Conservation (phyloP, 208 protist species). For the Angomonas desouzai region DNA sequence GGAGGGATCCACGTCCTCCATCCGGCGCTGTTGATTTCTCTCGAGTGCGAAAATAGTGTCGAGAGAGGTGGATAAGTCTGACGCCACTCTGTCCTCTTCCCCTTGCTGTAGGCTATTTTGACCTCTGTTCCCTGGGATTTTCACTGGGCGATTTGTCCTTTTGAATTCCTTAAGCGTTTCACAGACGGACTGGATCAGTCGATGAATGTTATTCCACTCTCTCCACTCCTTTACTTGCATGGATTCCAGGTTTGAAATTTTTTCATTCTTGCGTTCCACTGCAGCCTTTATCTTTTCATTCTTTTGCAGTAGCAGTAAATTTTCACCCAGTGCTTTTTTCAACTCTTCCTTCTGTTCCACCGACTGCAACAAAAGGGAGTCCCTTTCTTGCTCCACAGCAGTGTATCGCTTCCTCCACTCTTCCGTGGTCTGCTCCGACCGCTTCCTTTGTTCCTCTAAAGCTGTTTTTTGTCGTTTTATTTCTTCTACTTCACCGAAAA, state of each 20-base stretch:
- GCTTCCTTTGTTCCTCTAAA: neutral
- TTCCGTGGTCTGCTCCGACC: neutral
- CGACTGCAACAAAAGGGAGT: neutral
- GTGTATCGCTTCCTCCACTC: neutral
- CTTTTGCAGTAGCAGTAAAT: neutral
- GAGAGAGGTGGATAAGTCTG: too few species aligned
- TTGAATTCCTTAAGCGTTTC: neutral
- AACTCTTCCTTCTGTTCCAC: neutral
- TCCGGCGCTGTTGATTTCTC: too few species aligned
- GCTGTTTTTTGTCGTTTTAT: neutral
- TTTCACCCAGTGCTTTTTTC: constrained; percentile 2
- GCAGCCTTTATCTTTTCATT: constrained; percentile 2
- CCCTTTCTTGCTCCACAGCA: neutral
- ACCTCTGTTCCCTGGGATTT: too few species aligned
- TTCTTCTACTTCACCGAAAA: neutral
- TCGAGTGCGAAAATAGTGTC: too few species aligned
- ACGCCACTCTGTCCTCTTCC: too few species aligned
- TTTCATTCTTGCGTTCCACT: neutral
- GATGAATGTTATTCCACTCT: neutral
- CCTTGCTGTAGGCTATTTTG: too few species aligned
- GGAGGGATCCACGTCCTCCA: too few species aligned
- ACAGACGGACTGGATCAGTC: neutral
- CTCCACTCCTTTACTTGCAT: neutral
- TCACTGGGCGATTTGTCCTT: too few species aligned
- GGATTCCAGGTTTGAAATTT: neutral